Percentiles rank a stretch among this genome's conserved stretches.
Conservation (phyloP, 1,284 basidiomycete species). For the Fomitopsis schrenkii region DNA sequence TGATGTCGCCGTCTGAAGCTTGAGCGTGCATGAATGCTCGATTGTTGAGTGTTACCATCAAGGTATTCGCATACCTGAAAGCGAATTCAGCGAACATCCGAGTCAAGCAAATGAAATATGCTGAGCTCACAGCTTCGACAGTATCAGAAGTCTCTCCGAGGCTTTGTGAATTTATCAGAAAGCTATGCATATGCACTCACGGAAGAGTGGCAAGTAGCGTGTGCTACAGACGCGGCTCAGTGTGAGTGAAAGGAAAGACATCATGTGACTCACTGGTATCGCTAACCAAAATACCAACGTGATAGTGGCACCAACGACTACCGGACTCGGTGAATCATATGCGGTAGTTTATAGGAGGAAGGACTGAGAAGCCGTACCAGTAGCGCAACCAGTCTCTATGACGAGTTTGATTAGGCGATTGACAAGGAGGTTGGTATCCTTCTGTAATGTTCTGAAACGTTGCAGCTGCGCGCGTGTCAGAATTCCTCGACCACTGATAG, state of each 20-base stretch:
- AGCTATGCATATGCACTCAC: neutral
- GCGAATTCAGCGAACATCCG: neutral
- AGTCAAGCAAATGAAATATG: neutral
- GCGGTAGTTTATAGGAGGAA: neutral
- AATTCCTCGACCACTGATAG: neutral
- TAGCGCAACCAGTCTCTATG: neutral
- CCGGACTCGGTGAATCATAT: neutral
- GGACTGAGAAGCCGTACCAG: neutral
- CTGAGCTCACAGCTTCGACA: neutral
- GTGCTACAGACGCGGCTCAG: neutral
- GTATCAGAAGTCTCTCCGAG: neutral
- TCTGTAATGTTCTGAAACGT: neutral
- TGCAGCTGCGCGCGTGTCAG: neutral
- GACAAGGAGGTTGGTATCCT: neutral
- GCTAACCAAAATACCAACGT: neutral
- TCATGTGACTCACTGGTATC: neutral
- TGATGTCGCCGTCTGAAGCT: neutral
- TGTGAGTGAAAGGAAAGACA: neutral
- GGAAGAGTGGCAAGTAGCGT: neutral
- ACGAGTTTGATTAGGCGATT: neutral
- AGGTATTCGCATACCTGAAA: neutral
- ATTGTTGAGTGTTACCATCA: constrained; percentile 2
- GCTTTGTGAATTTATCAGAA: neutral
- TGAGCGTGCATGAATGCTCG: neutral
- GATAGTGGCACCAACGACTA: neutral